A percentile compares a stretch with the other conserved stretches of the same genome.
Conservation (phyloP, 2,329 filamentous ascomycete genomes). For the Ascochyta pisi region DNA sequence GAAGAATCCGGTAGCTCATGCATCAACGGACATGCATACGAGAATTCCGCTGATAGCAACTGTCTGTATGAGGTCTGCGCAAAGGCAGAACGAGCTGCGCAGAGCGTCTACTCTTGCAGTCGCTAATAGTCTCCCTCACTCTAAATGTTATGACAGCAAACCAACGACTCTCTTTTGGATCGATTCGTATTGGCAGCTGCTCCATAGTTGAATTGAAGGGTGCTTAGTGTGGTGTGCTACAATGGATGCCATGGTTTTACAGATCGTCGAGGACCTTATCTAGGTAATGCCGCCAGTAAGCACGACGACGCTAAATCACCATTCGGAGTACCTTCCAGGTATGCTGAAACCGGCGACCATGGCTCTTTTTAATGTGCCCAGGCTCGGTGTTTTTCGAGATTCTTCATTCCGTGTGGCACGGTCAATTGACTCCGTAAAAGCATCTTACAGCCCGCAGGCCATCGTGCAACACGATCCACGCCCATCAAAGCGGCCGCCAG, state of each 20-base stretch:
- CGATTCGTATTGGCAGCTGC: neutral
- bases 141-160: neutral
- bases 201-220: neutral
- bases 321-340: slow-evolving; percentile 9
- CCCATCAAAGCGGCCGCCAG: too few relatives aligned
- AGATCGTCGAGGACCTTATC: neutral
- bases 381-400: neutral
- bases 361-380: neutral
- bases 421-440: neutral
- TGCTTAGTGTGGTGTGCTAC: neutral
- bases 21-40: neutral
- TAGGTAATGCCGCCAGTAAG: neutral
- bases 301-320: neutral
- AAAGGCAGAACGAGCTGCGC: neutral
- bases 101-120: neutral
- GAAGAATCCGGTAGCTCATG: neutral
- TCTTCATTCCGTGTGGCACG: slow-evolving; percentile 4
- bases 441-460: neutral
- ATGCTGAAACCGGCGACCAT: neutral
- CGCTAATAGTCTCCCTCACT: neutral
- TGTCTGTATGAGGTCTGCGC: neutral
- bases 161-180: neutral
- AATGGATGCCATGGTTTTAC: neutral
- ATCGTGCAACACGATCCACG: neutral
- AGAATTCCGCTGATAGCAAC: neutral